Conservation (phyloP, 2,329 filamentous ascomycete species). For the Colletotrichum graminicola region DNA sequence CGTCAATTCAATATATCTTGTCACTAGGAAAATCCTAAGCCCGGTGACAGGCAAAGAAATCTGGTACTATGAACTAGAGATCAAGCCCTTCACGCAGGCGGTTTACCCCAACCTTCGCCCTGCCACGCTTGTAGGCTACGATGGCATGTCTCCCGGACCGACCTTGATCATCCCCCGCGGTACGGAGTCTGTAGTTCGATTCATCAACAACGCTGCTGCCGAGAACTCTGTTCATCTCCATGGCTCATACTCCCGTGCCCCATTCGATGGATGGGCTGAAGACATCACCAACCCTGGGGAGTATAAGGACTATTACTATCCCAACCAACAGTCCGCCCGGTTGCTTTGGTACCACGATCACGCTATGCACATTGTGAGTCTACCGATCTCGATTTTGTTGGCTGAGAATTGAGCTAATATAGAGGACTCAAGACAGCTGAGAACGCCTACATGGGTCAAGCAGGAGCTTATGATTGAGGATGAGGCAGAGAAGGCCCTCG, state of each 20-base stretch:
- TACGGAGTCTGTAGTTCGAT: conserved; percentile 61
- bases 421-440: conserved; percentile 57
- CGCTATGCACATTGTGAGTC: conserved; percentile 51
- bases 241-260: conserved; percentile 62
- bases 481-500: conserved; percentile 59
- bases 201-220: conserved; percentile 61
- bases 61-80: conserved; percentile 54
- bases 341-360: conserved; percentile 70
- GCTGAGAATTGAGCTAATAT: neutral
- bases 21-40: conserved; percentile 50
- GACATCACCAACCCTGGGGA: conserved; percentile 63
- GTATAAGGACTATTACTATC: conserved; percentile 74
- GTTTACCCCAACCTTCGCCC: conserved; percentile 53
- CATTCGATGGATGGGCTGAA: conserved; percentile 63
- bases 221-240: conserved; percentile 67
- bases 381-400: too few species aligned
- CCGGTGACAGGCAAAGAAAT: conserved; percentile 51
- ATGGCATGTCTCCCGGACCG: conserved; percentile 63
- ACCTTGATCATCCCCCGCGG: conserved; percentile 60
- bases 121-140: conserved; percentile 55
- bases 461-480: conserved; percentile 67
- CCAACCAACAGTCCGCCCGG: conserved; percentile 65
- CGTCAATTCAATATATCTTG: neutral
- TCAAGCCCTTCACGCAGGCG: conserved; percentile 51
- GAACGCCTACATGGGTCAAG: conserved; percentile 69